Evolutionary conservation across 2,329 filamentous ascomycete species (phyloP).

Genomic region (Neonectria sp.): DNA sequence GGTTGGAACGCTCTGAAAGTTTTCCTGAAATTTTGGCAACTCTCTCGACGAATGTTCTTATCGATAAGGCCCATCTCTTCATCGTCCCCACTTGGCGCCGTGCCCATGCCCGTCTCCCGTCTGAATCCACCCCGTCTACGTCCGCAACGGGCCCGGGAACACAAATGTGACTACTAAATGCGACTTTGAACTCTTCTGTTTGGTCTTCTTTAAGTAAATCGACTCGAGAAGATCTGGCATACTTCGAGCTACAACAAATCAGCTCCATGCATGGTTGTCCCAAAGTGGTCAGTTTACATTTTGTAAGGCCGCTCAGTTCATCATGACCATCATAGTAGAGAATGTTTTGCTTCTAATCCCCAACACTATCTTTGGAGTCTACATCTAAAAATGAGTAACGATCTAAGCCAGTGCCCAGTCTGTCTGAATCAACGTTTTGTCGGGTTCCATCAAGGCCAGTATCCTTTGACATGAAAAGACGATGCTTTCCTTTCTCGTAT

Average conservation of each 20-base stretch:
- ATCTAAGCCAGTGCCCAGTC: neutral
- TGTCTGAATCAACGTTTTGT: neutral
- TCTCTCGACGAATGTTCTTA: slow-evolving; percentile 10
- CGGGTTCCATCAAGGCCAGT: too few species aligned
- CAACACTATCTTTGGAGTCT: neutral
- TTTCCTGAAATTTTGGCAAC: slow-evolving; percentile 35
- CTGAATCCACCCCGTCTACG: neutral
- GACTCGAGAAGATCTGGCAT: too few species aligned
- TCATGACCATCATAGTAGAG: neutral
- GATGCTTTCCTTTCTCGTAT: neutral
- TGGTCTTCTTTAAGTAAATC: too few species aligned
- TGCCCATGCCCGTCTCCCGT: neutral
- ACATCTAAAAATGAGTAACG: slow-evolving; percentile 9
- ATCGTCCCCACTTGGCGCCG: neutral
- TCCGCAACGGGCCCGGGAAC: neutral
- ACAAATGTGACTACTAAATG: too few species aligned
- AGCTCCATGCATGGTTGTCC: too few species aligned
- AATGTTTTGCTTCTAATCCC: neutral
- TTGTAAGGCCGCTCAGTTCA: neutral
- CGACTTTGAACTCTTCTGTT: too few species aligned
- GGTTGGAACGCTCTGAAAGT: slow-evolving; percentile 34
- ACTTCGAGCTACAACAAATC: too few species aligned
- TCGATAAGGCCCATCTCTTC: slow-evolving; percentile 38
- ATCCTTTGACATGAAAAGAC: neutral
- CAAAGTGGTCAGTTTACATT: too few species aligned